Conservation (phyloP, 768 basidiomycete genomes). For the Psilocybe cyanescens region DNA sequence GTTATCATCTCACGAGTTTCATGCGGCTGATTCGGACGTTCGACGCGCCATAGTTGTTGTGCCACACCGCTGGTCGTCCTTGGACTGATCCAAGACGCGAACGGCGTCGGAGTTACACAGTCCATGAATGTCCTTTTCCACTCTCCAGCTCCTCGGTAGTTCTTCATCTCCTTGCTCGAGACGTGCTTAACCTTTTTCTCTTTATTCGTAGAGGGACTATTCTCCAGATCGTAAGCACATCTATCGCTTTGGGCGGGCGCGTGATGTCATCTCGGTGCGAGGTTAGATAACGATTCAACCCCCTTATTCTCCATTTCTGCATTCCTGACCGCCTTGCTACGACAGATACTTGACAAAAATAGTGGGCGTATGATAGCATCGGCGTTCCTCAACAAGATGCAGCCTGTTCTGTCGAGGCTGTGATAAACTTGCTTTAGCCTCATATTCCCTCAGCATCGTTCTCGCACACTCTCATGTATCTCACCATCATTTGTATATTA, state of each 20-base stretch:
- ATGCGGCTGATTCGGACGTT: not conserved
- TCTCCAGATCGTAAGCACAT: slow-evolving; percentile 64
- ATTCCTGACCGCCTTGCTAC: not conserved
- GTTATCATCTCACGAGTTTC: not conserved
- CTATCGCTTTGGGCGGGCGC: slow-evolving; percentile 67
- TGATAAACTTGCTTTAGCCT: slow-evolving; percentile 20
- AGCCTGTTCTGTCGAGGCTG: slow-evolving; percentile 57
- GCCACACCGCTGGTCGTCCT: slow-evolving; percentile 71
- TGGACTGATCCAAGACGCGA: slow-evolving; percentile 59
- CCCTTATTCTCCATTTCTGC: not conserved
- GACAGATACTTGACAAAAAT: slow-evolving; percentile 61
- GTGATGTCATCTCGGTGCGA: slow-evolving; percentile 77
- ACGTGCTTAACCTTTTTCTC: slow-evolving; percentile 11
- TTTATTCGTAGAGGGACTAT: slow-evolving; percentile 51
- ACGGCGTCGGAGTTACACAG: slow-evolving; percentile 79
- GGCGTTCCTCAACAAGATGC: slow-evolving; percentile 75
- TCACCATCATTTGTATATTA: not conserved
- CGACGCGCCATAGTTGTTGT: slow-evolving; percentile 49
- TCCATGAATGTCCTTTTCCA: slow-evolving; percentile 73
- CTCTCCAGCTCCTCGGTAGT: slow-evolving; percentile 66
- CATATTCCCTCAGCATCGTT: not conserved
- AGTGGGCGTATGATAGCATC: slow-evolving; percentile 66
- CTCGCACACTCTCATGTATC: not conserved
- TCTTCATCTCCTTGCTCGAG: not conserved
- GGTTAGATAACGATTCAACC: slow-evolving; percentile 39